These are phyloP conservation scores for Boehmeria nivea DNA, from an alignment of 306 rosid genomes.

Conservation along the genomic window DNA sequence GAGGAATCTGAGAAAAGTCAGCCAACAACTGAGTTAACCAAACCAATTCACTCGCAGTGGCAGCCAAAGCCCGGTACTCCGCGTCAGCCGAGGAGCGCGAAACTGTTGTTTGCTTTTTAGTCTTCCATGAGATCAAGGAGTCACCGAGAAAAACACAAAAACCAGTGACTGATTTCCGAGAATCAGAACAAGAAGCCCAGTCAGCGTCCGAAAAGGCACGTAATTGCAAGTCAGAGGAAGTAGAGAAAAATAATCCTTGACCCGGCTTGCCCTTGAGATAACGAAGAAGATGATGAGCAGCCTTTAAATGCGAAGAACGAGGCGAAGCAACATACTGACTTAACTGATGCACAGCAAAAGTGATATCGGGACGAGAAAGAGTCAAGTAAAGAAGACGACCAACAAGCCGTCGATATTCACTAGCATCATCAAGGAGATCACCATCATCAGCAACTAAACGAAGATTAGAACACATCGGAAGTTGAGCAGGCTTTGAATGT, in stretches of 20 bases:
- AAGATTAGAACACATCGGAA: neutral
- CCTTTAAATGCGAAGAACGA: too few species aligned
- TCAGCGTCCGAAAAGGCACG: neutral
- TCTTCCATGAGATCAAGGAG: neutral
- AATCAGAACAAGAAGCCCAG: neutral
- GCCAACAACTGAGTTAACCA: neutral
- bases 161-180: neutral
- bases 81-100: neutral
- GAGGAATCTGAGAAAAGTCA: neutral
- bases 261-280: slow-evolving; percentile 4
- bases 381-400: neutral
- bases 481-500: neutral
- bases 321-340: neutral
- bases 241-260: neutral
- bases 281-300: neutral
- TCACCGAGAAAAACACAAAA: neutral
- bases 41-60: neutral
- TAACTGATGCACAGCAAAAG: neutral
- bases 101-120: neutral
- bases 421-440: neutral
- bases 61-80: neutral
- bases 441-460: neutral
- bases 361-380: neutral
- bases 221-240: neutral
- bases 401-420: neutral